Base-by-base conservation (phyloP, 495 filamentous ascomycete genomes). In the Xylaria bambusicola region DNA sequence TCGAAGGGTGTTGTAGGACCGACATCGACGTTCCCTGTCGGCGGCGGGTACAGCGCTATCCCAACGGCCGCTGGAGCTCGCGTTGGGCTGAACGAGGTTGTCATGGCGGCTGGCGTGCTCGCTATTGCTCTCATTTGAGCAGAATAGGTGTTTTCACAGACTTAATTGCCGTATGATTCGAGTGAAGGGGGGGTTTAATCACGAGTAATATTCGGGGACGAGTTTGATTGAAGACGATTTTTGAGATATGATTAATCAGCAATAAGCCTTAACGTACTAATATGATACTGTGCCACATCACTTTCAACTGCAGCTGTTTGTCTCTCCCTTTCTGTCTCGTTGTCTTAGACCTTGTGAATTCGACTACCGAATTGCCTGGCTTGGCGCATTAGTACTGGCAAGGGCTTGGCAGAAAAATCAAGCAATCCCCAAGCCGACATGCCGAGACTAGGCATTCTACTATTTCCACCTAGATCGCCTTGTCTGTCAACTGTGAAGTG, bases 81-180 rank as follows among this genome's bases (percentile, higher is more conserved):
- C 21, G 24, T 38, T 54, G 15, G 38, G 12, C 21, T 42, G 3
- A 54, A 44, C 10, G 52, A 54, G n/a, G 3, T 54, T 44, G 36
- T 17, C 21, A 17, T 41, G 23, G 52, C 36, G 38, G 52, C 26
- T 17, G 38, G 52, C 44, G 52, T 13, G 12, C 9, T 54, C 10
- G 52, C 38, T 9, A 26, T 54, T 44, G 52, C 38, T 21, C 40
- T 54, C n/a, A 20, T 54, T 23, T 54, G 35, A 33, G 24, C 9
- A 23, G 29, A 13, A 20, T 41, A 41, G 31, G 31, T 13, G 18
- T 3, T 13, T 52, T 23, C 17, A 18, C 12, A 13, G 29, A 8
- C 12, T 18, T 9, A 6, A 26, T 13, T 50, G 9, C 26, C 10
- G 8, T 50, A 50, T 50, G 27, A 1, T 21, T 35, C 31, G 31